Percentiles rank a stretch among this genome's conserved stretches.
These are phyloP conservation scores for Aspergillus proliferans DNA, from an alignment of 2,329 filamentous ascomycete species.

Conservation along the genomic window DNA sequence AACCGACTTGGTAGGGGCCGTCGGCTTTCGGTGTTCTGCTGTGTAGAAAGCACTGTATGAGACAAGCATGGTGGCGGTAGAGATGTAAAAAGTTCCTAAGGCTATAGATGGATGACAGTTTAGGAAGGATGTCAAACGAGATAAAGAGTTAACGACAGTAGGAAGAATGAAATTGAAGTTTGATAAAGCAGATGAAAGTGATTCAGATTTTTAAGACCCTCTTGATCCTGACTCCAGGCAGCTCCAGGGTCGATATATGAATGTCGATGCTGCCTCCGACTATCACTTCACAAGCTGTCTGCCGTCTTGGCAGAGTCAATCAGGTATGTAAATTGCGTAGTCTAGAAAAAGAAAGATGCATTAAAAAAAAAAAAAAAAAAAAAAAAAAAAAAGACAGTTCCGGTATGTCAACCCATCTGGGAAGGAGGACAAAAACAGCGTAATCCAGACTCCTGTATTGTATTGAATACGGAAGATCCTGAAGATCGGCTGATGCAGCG, in stretches of 20 bases:
- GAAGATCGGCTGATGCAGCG: neutral
- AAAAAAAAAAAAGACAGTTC: neutral
- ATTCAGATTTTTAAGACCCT: no score
- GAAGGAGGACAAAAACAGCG: neutral
- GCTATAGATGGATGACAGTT: no score
- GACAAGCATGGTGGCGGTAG: slow-evolving; percentile 4
- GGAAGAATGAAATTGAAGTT: neutral
- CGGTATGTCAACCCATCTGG: neutral
- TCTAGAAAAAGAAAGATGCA: neutral
- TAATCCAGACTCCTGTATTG: neutral
- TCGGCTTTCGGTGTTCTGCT: slow-evolving; percentile 2
- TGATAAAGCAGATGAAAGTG: neutral
- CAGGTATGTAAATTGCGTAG: neutral
- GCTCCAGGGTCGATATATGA: neutral
- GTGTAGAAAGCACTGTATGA: slow-evolving; percentile 2
- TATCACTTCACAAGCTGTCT: neutral
- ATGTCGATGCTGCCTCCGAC: neutral
- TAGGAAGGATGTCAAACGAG: neutral
- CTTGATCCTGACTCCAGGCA: no score
- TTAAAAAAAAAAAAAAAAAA: neutral
- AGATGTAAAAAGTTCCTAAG: slow-evolving; percentile 8
- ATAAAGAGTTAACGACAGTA: neutral
- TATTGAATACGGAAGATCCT: neutral
- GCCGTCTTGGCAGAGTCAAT: neutral
- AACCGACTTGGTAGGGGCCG: slow-evolving; percentile 1